Percentiles rank a stretch among this genome's conserved stretches.
Evolutionary conservation across 2,329 filamentous ascomycete species (phyloP).

Genomic region (Sporothrix variecibatus): DNA sequence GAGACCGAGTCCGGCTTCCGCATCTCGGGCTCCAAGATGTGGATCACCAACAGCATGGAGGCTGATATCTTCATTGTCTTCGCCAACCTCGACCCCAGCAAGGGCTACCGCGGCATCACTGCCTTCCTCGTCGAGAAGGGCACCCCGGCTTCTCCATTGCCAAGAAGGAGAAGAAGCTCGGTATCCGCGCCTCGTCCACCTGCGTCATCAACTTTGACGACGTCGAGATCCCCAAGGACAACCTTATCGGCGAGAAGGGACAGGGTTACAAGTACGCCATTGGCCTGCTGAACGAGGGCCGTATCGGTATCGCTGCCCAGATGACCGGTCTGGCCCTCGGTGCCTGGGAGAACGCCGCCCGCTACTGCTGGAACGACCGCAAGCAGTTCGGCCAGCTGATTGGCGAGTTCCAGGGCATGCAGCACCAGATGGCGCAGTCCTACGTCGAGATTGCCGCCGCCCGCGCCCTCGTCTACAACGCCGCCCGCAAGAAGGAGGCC

Average conservation of each 20-base stretch:
- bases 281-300: conserved; percentile 87
- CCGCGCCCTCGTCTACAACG: conserved; percentile 91
- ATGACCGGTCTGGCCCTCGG: conserved; percentile 97
- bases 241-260: conserved; percentile 84
- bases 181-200: conserved; percentile 92
- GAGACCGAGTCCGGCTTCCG: conserved; percentile 82
- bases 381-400: conserved; percentile 93
- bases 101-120: conserved; percentile 95
- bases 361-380: conserved; percentile 97
- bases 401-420: conserved; percentile 98
- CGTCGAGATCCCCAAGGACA: conserved; percentile 83
- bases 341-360: conserved; percentile 90
- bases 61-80: conserved; percentile 96
- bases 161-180: conserved; percentile 99
- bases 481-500: conserved; percentile 95
- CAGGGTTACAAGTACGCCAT: conserved; percentile 99
- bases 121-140: conserved; percentile 94
- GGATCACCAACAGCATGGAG: conserved; percentile 98
- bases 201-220: conserved; percentile 98
- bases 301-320: conserved; percentile 96
- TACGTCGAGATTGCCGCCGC: conserved; percentile 93
- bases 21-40: conserved; percentile 96
- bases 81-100: conserved; percentile 87
- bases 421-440: conserved; percentile 95
- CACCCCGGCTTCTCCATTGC: conserved; percentile 87